Conservation (phyloP, 441 rosid species). For the Gossypium armourianum region DNA sequence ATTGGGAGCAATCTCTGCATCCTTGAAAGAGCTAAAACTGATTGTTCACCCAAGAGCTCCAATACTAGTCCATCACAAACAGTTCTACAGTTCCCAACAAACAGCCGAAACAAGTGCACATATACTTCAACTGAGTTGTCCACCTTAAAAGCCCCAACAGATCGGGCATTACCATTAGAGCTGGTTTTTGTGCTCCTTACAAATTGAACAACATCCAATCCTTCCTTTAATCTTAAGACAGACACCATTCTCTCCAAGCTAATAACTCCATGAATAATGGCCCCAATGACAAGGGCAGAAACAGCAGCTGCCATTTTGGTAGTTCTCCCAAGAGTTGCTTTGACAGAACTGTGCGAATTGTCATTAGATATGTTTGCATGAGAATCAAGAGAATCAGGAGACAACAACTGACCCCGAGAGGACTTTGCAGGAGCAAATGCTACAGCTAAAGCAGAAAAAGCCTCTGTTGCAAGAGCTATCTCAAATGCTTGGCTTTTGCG, state of each 20-base stretch:
- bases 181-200: constrained; percentile 58
- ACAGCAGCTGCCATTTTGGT: constrained; percentile 65
- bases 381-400: constrained; percentile 69
- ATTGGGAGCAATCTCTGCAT: constrained; percentile 89
- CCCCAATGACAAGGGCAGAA: constrained; percentile 77
- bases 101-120: constrained; percentile 88
- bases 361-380: constrained; percentile 40
- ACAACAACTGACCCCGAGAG: constrained; percentile 59
- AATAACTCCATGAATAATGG: constrained; percentile 76
- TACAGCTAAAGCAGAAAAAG: constrained; percentile 61
- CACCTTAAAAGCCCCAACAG: constrained; percentile 46
- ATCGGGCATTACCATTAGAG: constrained; percentile 72
- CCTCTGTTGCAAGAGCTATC: constrained; percentile 89
- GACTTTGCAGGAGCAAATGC: constrained; percentile 61
- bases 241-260: constrained; percentile 89
- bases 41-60: constrained; percentile 82
- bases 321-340: constrained; percentile 33
- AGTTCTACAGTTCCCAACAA: constrained; percentile 80
- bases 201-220: constrained; percentile 75
- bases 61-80: constrained; percentile 74
- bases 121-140: constrained; percentile 58
- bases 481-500: constrained; percentile 90
- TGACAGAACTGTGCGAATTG: constrained; percentile 31
- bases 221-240: constrained; percentile 70
- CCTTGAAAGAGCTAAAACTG: constrained; percentile 71